Base-by-base conservation (phyloP, 495 filamentous ascomycete species). In the Aspergillus haitiensis region DNA sequence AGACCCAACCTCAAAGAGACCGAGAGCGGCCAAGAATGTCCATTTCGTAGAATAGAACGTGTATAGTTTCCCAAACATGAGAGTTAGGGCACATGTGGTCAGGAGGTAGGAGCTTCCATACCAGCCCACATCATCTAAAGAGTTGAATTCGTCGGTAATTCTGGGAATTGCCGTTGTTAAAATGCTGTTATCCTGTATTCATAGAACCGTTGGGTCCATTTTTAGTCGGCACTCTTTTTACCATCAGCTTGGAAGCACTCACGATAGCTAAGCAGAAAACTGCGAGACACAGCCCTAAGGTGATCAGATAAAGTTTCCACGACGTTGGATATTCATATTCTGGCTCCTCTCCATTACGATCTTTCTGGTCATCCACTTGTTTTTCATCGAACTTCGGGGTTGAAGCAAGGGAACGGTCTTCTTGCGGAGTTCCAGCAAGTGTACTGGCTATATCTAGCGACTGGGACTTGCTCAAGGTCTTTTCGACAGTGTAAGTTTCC, bases 1-100 rank as follows among this genome's bases (percentile, higher is more conserved):
- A n/a, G 85, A 90, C n/a, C 93, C 93, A 11, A 95, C 48, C 65
- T 96, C 92, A 72, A 97, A 97, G 63, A 96, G 71, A 44, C 72
- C 71, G 58, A 96, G 86, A 45, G 89, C 88, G 13, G 66, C 59
- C 8, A 96, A 72, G 67, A 87, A 97, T 11, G 86, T 80, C 72
- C 76, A 86, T 73, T 93, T 92, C 66, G 88, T 82, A 44, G 82
- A 81, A 71, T 87, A 91, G 78, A 90, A 91, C 5, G 85, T 88
- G 76, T 93, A 94, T 45, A 94, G 69, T 66, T 88, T 88, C 62
- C 91, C 91, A 63, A 88, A 90, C 34, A 89, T 72, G 18, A 92
- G 76, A 60, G 89, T 87, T 44, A 93, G 82, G 7, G 87, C 72
- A 67, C 83, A 88, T 1, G 84, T 88, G 6, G 88, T 91, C 62